Evolutionary conservation across 805 yeast genomes (phyloP).

Genomic region (Spathaspora passalidarum): DNA sequence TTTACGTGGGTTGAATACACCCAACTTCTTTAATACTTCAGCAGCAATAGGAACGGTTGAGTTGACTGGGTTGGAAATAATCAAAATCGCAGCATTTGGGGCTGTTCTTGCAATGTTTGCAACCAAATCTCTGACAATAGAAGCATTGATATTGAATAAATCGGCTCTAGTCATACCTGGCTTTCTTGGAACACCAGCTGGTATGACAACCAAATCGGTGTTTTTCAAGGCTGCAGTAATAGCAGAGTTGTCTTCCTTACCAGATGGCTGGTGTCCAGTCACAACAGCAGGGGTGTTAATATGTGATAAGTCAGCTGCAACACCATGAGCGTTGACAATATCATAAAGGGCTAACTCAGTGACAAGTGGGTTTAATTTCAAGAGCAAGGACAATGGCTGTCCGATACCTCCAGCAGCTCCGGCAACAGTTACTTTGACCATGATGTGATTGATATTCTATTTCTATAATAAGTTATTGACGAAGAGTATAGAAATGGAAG

Average conservation of each 20-base stretch:
- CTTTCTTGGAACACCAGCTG: constrained; percentile 48
- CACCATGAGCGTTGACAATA: constrained; percentile 44
- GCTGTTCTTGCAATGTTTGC: constrained; percentile 36
- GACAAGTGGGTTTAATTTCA: constrained; percentile 38
- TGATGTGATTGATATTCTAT: constrained; percentile 9
- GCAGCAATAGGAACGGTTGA: constrained; percentile 50
- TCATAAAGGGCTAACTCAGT: constrained; percentile 40
- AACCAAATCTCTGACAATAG: constrained; percentile 41
- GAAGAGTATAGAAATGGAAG: background rate
- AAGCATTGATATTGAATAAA: constrained; percentile 45
- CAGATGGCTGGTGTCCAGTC: constrained; percentile 38
- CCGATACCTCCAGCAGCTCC: constrained; percentile 52
- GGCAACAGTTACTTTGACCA: constrained; percentile 47
- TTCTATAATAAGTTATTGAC: background rate
- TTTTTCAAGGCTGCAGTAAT: constrained; percentile 35
- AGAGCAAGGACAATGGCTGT: constrained; percentile 43
- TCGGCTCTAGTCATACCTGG: constrained; percentile 50
- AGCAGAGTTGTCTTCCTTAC: constrained; percentile 36
- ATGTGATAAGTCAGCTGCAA: constrained; percentile 45
- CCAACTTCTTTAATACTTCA: constrained; percentile 43
- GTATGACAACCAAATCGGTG: constrained; percentile 40
- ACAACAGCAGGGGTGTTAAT: constrained; percentile 39
- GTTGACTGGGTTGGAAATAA: constrained; percentile 46
- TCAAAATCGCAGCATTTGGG: constrained; percentile 43
- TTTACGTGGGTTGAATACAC: constrained; percentile 44